Base-by-base conservation (phyloP, 2,329 filamentous ascomycete genomes). In the Diaporthe citri region DNA sequence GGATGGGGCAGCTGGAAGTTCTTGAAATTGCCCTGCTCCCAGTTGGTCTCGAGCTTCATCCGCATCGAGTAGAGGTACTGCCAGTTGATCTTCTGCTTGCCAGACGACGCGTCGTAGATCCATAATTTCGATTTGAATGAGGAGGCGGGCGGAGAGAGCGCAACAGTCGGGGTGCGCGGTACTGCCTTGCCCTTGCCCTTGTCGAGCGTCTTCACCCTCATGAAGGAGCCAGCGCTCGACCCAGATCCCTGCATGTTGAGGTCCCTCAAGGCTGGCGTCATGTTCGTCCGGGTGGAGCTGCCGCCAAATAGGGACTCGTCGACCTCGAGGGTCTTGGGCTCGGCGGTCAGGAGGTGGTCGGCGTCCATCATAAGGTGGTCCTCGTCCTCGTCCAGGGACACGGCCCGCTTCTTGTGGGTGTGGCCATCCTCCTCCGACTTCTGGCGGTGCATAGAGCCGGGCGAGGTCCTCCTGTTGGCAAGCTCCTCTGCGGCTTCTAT, bases 1-100 rank as follows among this genome's bases (percentile, higher is more conserved):
- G 95, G 95, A 80, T 98, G 95, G 0, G 97, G 97, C 1, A 99
- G 89, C 82, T 97, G 95, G 80, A 98, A 98, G 77, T 96, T 97
- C 4, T 89, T 91, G 82, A 90, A 98, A 74, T 92, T 93, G 5
- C 94, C 96, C 28, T 92, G 89, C 75, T 95, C 92, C 97, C 97
- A 99, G 82, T 99, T 98, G 10, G 93, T 91, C 84, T 99, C 97
- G 20, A 99, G 86, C 31, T 92, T 90, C 73, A 93, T 90, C 76
- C 97, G 93, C 87, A 98, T 94, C 78, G 94, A 95, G 85, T 98
- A 99, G 1, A 99, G 87, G 81, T 97, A 95, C 71, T 95, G 94
- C 96, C 96, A 99, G 83, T 97, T 98, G 64, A 98, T 86, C 79
- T 91, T 93, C 74, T 92, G 88, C 60, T 83, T 83, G 81, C 81